Base-by-base conservation (phyloP, 371 early-diverging fungal genomes). In the Haplosporangium sp. region DNA sequence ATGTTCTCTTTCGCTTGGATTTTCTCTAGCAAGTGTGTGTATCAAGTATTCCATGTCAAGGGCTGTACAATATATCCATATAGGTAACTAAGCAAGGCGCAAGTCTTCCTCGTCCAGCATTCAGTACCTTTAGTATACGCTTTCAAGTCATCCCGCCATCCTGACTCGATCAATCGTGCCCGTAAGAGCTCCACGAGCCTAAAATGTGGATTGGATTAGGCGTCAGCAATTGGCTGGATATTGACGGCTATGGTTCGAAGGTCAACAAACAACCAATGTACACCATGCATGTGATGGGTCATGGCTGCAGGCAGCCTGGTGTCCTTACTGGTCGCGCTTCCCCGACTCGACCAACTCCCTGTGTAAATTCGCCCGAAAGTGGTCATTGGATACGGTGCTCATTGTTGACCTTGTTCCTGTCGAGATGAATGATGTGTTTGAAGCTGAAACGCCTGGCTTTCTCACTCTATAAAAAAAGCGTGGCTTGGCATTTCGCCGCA, bases 141-240 rank as follows among this genome's bases (percentile, higher is more conserved):
- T 23, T 73, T 72, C 58, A 79, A 20, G 11, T 79, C 79, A n/a
- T 79, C 79, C 51, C 79, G 73, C 79, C 79, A 79, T 51, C 79
- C 79, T 3, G 79, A 79, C 12, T 79, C 79, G 16, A 72, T 64
- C n/a, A 79, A 55, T 18, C 73, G 68, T 36, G 73, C 58, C 16
- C 69, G 55, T 43, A 79, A 43, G 12, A 79, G 59, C 7, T 79
- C 79, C 41, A 79, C 69, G 13, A 79, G 66, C 40, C 79, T 77
- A 46, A 9, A 13, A 16, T 5, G 16, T 14, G 29, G 16, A 13
- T 2, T 8, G 10, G 18, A 7, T 9, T 48, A 13, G 37, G 37
- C 40, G 16, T 9, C 14, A n/a, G 40, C 14, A 40, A 14, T 48
- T 36, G 37, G 21, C 7, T 23, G 12, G 46, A 11, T n/a, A 46